Conservation (phyloP, 306 rosid species). For the Datisca glomerata region DNA sequence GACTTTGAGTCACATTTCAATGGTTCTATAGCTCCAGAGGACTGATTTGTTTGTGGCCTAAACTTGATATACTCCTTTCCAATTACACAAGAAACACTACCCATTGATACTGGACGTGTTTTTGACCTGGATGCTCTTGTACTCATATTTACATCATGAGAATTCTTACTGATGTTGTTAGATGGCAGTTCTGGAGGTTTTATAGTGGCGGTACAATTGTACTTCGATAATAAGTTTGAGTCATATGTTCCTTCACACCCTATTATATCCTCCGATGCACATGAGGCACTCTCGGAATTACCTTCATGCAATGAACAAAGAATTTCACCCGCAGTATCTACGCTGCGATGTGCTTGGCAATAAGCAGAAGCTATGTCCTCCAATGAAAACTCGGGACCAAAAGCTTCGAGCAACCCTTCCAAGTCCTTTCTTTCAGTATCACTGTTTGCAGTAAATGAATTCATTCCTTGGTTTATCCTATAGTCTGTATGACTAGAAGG, state of each 20-base stretch:
- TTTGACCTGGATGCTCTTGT: conserved; percentile 15
- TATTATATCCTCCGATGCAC: too few species aligned
- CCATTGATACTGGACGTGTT: conserved; percentile 12
- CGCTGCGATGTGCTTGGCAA: conserved; percentile 12
- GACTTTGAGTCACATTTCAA: conserved; percentile 13
- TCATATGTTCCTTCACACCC: too few species aligned
- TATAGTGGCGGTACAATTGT: neutral
- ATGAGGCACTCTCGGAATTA: too few species aligned
- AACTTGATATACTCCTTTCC: conserved; percentile 18
- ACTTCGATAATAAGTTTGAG: too few species aligned
- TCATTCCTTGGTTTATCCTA: too few species aligned
- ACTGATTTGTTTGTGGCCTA: conserved; percentile 7
- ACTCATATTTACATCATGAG: conserved; percentile 3
- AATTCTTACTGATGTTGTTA: conserved; percentile 1
- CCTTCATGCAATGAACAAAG: conserved; percentile 13
- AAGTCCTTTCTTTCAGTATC: conserved; percentile 15
- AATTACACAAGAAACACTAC: conserved; percentile 24
- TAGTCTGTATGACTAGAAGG: too few species aligned
- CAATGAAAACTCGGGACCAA: conserved; percentile 18
- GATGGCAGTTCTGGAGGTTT: conserved; percentile 5
- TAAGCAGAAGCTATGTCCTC: conserved; percentile 29
- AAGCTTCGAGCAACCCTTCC: conserved; percentile 14
- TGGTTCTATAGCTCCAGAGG: conserved; percentile 16
- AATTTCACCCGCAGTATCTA: conserved; percentile 22
- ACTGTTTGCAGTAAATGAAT: too few species aligned